Evolutionary conservation across 805 yeast species (phyloP).

Genomic region (Starmera pachycereana): DNA sequence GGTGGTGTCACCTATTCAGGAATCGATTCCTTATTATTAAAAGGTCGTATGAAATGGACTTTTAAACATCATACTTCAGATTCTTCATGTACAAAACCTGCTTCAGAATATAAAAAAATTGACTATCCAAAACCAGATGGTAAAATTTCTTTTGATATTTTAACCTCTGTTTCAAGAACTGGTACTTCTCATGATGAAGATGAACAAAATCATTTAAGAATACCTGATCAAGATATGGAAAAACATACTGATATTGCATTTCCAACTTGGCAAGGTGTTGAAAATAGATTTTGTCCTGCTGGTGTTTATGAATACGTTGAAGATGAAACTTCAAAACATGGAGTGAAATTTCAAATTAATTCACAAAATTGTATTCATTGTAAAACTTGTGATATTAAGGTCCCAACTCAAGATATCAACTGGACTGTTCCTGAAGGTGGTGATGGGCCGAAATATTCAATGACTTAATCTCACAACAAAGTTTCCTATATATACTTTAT

Average conservation of each 20-base stretch:
- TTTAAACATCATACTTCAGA: conserved; percentile 62
- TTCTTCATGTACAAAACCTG: conserved; percentile 59
- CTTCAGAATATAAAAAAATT: conserved; percentile 56
- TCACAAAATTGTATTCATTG: conserved; percentile 97
- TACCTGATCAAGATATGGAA: conserved; percentile 50
- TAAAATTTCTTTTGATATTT: conserved; percentile 78
- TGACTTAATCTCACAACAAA: conserved; percentile 35
- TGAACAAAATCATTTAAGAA: conserved; percentile 78
- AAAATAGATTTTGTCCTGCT: conserved; percentile 92
- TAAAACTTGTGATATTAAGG: conserved; percentile 96
- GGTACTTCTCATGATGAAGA: conserved; percentile 95
- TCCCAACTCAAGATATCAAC: conserved; percentile 85
- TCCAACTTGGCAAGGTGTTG: conserved; percentile 79
- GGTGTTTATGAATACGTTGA: conserved; percentile 91
- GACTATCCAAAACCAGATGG: conserved; percentile 96
- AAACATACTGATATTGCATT: conserved; percentile 61
- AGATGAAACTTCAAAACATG: conserved; percentile 44
- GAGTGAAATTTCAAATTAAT: conserved; percentile 85
- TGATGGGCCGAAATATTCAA: conserved; percentile 92
- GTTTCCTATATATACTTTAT: not conserved
- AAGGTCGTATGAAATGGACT: conserved; percentile 86
- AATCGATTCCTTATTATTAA: conserved; percentile 62
- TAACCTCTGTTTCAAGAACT: conserved; percentile 93
- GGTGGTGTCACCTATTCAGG: conserved; percentile 87
- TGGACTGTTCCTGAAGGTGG: conserved; percentile 99